Evolutionary conservation across 345 rosid genomes (phyloP).

Genomic region (Rhodomyrtus tomentosa): DNA sequence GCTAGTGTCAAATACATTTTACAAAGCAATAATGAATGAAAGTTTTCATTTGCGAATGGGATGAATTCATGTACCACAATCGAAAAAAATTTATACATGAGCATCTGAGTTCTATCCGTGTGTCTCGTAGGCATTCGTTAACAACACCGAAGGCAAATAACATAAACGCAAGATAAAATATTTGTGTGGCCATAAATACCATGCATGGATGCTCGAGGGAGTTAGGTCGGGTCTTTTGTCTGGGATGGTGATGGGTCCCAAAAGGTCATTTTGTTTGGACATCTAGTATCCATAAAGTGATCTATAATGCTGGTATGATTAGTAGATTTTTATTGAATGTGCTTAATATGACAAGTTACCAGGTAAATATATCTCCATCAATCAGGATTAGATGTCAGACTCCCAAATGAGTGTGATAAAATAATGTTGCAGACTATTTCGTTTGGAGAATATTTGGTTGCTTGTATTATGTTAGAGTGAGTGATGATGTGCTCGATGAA

Average conservation of each 20-base stretch:
- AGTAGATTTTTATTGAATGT: background rate
- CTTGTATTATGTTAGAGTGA: rapidly evolving
- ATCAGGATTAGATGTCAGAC: background rate
- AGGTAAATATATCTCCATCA: background rate
- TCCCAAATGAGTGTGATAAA: background rate
- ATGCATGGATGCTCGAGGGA: background rate
- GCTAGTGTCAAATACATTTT: background rate
- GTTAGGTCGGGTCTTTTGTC: background rate
- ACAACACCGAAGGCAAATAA: background rate
- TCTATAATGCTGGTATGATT: background rate
- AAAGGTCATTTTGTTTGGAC: background rate
- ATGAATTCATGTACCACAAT: background rate
- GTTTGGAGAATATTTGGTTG: background rate
- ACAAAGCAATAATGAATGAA: background rate
- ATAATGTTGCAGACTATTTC: background rate
- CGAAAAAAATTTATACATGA: background rate
- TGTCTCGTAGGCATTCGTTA: background rate
- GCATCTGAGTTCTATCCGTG: background rate
- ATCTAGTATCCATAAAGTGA: background rate
- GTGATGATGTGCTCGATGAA: background rate
- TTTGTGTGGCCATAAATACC: background rate
- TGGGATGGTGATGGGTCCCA: background rate
- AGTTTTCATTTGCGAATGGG: background rate
- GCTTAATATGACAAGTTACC: background rate
- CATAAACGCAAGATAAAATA: background rate